These are phyloP conservation scores for Boletus huronensis DNA, from an alignment of 768 basidiomycete genomes.

Conservation along the genomic window DNA sequence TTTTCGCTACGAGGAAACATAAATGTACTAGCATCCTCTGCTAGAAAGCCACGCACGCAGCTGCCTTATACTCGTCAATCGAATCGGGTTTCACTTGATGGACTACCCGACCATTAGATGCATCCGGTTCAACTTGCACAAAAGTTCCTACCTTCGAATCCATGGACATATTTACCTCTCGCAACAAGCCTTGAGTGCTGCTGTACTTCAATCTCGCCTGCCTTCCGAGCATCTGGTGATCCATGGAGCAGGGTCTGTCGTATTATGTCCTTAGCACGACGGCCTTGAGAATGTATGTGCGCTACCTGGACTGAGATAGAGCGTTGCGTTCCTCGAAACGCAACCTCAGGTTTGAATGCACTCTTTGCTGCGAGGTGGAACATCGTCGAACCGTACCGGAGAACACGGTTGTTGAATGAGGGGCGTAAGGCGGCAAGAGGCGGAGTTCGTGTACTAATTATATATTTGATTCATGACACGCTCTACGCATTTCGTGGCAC, in stretches of 20 bases:
- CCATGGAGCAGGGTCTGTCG: constrained; percentile 84
- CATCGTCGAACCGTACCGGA: constrained; percentile 16
- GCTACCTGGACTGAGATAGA: constrained; percentile 64
- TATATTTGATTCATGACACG: too few relatives aligned
- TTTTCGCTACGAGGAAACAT: constrained; percentile 51
- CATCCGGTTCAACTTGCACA: not conserved
- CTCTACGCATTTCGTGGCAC: constrained; percentile 8
- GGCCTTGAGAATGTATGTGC: constrained; percentile 18
- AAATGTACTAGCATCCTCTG: constrained; percentile 1
- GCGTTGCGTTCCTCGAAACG: constrained; percentile 36
- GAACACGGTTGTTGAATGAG: constrained; percentile 3
- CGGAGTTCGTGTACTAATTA: constrained; percentile 16
- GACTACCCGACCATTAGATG: constrained; percentile 40
- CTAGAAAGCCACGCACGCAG: constrained; percentile 58
- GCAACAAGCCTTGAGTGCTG: constrained; percentile 90
- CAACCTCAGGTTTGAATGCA: constrained; percentile 9
- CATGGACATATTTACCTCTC: constrained; percentile 91
- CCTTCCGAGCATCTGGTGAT: constrained; percentile 84
- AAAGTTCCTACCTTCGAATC: constrained; percentile 63
- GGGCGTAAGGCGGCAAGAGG: constrained; percentile 9
- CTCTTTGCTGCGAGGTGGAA: constrained; percentile 19
- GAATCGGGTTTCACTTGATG: constrained; percentile 85
- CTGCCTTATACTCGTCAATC: constrained; percentile 79
- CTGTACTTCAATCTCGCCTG: constrained; percentile 68
- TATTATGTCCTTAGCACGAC: constrained; percentile 27